These are phyloP conservation scores for Xylariales sp. DNA, from an alignment of 2,329 filamentous ascomycete genomes.

Conservation along the genomic window DNA sequence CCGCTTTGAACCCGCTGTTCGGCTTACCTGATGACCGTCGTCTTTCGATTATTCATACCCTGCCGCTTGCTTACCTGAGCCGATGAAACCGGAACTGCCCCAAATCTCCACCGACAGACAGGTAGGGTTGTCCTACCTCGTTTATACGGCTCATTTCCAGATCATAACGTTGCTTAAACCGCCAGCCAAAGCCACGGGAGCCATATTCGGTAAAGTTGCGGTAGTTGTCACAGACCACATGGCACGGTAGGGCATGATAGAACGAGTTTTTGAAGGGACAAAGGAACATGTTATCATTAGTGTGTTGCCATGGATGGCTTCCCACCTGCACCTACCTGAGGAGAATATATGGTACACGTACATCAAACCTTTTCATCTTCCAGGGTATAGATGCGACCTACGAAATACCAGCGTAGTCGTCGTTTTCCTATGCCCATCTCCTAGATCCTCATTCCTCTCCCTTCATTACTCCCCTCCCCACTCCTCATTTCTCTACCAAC, in stretches of 20 bases:
- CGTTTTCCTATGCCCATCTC: conserved; percentile 12
- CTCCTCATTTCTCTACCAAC: background rate
- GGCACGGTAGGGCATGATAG: background rate
- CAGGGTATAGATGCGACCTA: conserved; percentile 33
- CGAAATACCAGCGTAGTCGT: conserved; percentile 24
- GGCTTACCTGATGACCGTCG: background rate
- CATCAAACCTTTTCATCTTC: conserved; percentile 18
- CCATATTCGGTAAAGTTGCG: background rate
- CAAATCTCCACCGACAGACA: conserved; percentile 6
- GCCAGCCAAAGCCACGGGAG: background rate
- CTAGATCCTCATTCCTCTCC: conserved; percentile 10
- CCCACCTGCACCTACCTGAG: background rate
- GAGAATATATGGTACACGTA: conserved; percentile 27
- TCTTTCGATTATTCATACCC: background rate
- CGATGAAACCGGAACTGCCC: conserved; percentile 10
- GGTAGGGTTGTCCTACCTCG: background rate
- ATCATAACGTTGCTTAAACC: background rate
- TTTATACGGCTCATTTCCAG: background rate
- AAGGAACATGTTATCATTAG: background rate
- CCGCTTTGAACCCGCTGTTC: background rate
- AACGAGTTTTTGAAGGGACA: background rate
- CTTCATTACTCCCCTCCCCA: background rate
- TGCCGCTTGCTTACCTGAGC: background rate
- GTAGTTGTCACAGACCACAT: background rate
- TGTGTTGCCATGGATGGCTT: background rate